Evolutionary conservation across 192 early-diverging fungal species (phyloP), one percentile per base, ranked within the genome.

Genomic region (Podila verticillata): DNA sequence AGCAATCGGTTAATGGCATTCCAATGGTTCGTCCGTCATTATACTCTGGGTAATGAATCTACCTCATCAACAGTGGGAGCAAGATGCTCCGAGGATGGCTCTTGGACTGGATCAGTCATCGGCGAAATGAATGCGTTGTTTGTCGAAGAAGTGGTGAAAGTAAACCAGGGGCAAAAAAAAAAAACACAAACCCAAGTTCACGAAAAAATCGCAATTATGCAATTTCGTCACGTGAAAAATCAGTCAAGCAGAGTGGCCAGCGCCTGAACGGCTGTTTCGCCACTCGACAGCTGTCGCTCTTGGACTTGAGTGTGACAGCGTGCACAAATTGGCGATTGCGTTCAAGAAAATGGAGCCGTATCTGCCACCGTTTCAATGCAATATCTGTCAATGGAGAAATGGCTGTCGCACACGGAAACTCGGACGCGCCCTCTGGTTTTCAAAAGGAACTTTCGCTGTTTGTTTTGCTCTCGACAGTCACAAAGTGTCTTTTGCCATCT

Each of bases 161-260:
- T 17, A n/a, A 51, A 35, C 10, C 44, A 1, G 5, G 22, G n/a
- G 22, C 3, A 15, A 48, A 61, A 48, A 48, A 47, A 68, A 35
- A 58, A 67, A 49, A 34, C 24, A 26, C 24, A 26, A 36, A 58
- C 5, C 44, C 15, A 54, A 32, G 32, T 5, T 7, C n/a, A 1
- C 20, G 5, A 61, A 61, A 60, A 31, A 61, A 60, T 30, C 17
- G 58, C 58, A 59, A 29, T 24, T n/a, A 62, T 62, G 61, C 5
- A 7, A 36, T 58, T 64, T 62, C 47, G 62, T n/a, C 54, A 64
- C 70, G 31, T 20, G 56, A 30, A 62, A 61, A 9, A 61, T 64
- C 7, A 62, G 58, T 44, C 61, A 17, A 22, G 2, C 30, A 39
- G 66, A 3, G 20, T 58, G 20, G 34, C 63, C 48, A 54, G 51